Evolutionary conservation across 345 rosid genomes (phyloP).

Genomic region (Sonneratia caseolaris): DNA sequence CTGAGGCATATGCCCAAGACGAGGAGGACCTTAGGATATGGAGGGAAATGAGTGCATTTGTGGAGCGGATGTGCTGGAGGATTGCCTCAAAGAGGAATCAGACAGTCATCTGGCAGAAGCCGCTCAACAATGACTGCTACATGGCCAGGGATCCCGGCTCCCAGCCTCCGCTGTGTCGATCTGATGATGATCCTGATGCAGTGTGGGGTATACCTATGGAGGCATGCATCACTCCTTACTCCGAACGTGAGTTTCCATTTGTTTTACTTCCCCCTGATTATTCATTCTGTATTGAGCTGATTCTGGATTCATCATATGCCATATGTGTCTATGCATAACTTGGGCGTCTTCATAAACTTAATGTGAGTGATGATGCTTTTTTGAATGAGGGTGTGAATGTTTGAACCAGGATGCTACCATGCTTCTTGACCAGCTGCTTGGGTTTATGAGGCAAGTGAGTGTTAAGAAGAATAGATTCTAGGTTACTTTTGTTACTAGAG

Average conservation of each 20-base stretch:
- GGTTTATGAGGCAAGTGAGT: neutral
- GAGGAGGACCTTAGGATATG: conserved; percentile 90
- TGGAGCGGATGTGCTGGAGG: conserved; percentile 91
- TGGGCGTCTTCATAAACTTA: neutral
- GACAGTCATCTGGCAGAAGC: conserved; percentile 96
- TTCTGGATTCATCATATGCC: neutral
- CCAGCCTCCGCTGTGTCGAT: conserved; percentile 80
- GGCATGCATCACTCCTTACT: conserved; percentile 82
- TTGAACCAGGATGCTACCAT: no score
- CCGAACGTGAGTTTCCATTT: conserved; percentile 58
- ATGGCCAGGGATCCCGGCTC: conserved; percentile 69
- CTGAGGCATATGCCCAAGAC: conserved; percentile 97
- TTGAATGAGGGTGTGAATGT: no score
- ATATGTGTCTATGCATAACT: neutral
- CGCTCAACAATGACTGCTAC: conserved; percentile 84
- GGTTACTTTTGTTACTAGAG: neutral
- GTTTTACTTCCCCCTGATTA: neutral
- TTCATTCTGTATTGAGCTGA: neutral
- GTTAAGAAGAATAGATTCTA: neutral
- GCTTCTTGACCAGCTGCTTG: no score
- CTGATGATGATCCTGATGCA: conserved; percentile 91
- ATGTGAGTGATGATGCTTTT: neutral
- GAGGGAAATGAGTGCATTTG: conserved; percentile 93
- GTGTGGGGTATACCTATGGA: conserved; percentile 78
- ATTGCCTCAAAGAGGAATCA: conserved; percentile 85